These are phyloP conservation scores for Schizothecium vesticola DNA, from an alignment of 495 filamentous ascomycete genomes.

Conservation along the genomic window DNA sequence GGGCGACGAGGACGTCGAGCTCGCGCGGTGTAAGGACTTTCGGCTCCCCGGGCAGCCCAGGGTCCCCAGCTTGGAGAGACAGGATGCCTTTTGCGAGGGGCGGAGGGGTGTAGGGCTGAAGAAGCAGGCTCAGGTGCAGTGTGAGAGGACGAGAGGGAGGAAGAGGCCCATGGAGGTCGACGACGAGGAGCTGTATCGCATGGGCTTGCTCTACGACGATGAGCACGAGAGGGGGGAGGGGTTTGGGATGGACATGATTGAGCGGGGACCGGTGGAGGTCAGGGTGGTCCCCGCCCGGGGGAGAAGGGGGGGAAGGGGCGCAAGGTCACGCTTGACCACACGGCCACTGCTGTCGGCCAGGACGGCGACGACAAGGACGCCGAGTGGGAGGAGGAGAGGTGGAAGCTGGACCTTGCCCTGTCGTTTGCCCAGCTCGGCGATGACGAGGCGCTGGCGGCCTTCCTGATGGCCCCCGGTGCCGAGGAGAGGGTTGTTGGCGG, in stretches of 20 bases:
- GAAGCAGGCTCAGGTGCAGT: not conserved
- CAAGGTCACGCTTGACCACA: not conserved
- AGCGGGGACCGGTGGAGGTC: slow-evolving; percentile 25
- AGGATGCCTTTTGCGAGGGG: slow-evolving; percentile 39
- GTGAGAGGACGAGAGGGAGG: not conserved
- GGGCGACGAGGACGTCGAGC: slow-evolving; percentile 19
- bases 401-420: slow-evolving; percentile 12
- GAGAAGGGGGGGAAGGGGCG: slow-evolving; percentile 21
- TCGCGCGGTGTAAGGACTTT: slow-evolving; percentile 22
- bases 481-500: not conserved
- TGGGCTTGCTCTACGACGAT: slow-evolving; percentile 39
- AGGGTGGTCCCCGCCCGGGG: slow-evolving; percentile 17
- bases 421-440: slow-evolving; percentile 28
- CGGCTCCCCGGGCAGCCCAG: slow-evolving; percentile 26
- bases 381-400: slow-evolving; percentile 15
- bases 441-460: slow-evolving; percentile 27
- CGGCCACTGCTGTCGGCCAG: not conserved
- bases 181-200: slow-evolving; percentile 32
- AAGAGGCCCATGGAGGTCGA: not conserved
- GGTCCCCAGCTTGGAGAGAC: slow-evolving; percentile 35
- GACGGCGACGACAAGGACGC: no score
- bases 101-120: slow-evolving; percentile 7
- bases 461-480: slow-evolving; percentile 15
- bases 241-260: slow-evolving; percentile 34
- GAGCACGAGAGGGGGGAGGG: slow-evolving; percentile 28